These are phyloP conservation scores for Alternaria solani DNA, from an alignment of 2,329 filamentous ascomycete genomes.

Conservation along the genomic window DNA sequence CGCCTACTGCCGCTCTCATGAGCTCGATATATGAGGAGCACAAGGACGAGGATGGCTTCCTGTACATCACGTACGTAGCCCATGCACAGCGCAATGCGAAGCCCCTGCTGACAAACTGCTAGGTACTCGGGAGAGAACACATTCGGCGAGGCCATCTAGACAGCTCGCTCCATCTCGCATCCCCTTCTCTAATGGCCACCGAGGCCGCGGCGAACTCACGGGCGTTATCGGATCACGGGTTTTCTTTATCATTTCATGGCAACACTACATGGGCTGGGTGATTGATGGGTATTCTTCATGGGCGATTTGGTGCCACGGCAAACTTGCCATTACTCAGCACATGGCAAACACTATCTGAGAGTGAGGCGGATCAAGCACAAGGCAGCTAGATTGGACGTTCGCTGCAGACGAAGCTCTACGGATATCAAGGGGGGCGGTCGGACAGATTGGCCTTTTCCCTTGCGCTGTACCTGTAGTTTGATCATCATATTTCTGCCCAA, in stretches of 20 bases:
- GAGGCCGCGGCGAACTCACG: constrained; percentile 36
- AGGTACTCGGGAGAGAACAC: constrained; percentile 99
- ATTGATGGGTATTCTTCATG: constrained; percentile 23
- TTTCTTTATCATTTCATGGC: constrained; percentile 30
- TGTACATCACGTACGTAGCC: constrained; percentile 87
- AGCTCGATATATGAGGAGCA: constrained; percentile 99
- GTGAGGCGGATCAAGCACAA: constrained; percentile 10
- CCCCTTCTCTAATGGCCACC: constrained; percentile 29
- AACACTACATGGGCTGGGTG: constrained; percentile 30
- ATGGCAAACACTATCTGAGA: constrained; percentile 14
- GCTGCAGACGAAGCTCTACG: background rate
- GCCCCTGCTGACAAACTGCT: constrained; percentile 32
- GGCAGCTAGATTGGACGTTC: background rate
- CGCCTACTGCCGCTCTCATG: constrained; percentile 96
- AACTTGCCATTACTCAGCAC: constrained; percentile 12
- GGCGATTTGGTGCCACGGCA: constrained; percentile 13
- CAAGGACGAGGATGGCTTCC: constrained; percentile 87
- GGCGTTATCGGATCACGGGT: constrained; percentile 43
- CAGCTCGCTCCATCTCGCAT: constrained; percentile 17
- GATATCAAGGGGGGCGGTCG: constrained; percentile 4
- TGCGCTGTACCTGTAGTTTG: constrained; percentile 33
- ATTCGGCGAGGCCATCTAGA: constrained; percentile 70
- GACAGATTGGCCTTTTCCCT: constrained; percentile 20
- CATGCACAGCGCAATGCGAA: background rate
- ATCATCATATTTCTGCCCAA: constrained; percentile 28